phyloP scores from a whole-genome alignment of 2,329 filamentous ascomycete species.

The Juglanconis oblonga region DNA sequence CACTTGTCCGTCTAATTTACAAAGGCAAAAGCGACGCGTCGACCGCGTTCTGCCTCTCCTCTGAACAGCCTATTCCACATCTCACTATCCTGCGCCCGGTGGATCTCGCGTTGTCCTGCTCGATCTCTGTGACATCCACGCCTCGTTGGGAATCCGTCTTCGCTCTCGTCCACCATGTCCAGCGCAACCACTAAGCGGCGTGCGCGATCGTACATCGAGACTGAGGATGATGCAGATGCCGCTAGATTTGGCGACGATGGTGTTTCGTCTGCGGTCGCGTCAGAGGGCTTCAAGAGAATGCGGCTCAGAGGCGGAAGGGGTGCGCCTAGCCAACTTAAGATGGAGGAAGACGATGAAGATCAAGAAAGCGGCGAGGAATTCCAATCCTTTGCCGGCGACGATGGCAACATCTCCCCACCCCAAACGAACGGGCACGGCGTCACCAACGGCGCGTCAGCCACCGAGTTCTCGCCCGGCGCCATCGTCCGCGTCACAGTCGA shows the following conservation, averaged over 20 bases:
- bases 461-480: conserved; percentile 67
- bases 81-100: neutral
- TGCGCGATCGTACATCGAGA: conserved; percentile 40
- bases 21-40: conserved; percentile 16
- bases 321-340: conserved; percentile 9
- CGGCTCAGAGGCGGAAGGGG: conserved; percentile 26
- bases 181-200: conserved; percentile 36
- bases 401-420: conserved; percentile 19
- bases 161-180: conserved; percentile 24
- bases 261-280: conserved; percentile 24
- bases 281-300: conserved; percentile 35
- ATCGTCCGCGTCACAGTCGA: conserved; percentile 82
- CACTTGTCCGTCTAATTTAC: neutral
- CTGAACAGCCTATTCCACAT: neutral
- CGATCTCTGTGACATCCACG: neutral
- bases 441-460: conserved; percentile 18
- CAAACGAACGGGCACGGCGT: conserved; percentile 4
- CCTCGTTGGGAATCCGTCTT: neutral
- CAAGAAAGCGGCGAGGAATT: conserved; percentile 19
- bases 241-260: conserved; percentile 19
- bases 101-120: neutral
- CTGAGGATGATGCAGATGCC: conserved; percentile 32
- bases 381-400: conserved; percentile 19
- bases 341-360: conserved; percentile 20
- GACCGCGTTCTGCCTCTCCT: conserved; percentile 1